These are phyloP conservation scores for Colletotrichum sp. DNA, from an alignment of 2,329 filamentous ascomycete species.

Conservation along the genomic window DNA sequence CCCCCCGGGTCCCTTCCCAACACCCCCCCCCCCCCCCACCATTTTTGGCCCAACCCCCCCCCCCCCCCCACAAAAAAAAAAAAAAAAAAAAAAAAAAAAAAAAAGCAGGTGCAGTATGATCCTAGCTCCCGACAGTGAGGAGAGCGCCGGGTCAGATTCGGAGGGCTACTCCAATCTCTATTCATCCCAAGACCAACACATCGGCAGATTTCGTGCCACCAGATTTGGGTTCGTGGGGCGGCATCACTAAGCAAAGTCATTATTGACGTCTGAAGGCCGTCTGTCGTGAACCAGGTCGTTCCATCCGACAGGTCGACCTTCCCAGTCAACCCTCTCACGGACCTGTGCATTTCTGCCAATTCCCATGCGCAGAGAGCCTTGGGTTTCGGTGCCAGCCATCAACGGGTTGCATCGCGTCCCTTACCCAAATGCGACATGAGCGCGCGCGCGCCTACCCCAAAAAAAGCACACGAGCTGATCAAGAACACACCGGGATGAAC, in stretches of 20 bases:
- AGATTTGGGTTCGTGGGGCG: background rate
- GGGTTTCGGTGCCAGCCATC: background rate
- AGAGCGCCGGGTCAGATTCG: background rate
- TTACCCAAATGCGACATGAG: background rate
- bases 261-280: background rate
- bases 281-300: background rate
- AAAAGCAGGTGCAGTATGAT: background rate
- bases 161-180: background rate
- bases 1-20: too few species aligned
- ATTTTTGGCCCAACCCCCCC: too few species aligned
- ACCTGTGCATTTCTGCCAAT: background rate
- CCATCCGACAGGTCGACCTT: background rate
- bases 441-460: background rate
- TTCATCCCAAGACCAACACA: constrained; percentile 2
- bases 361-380: background rate
- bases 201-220: background rate
- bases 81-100: too few species aligned
- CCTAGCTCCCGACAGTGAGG: background rate
- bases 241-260: background rate
- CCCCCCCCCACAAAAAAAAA: too few species aligned
- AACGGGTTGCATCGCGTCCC: background rate
- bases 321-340: background rate
- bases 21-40: too few species aligned
- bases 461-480: background rate
- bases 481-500: background rate